phyloP scores from a whole-genome alignment of 1,284 basidiomycete genomes.

The Cryptococcus floricola region DNA sequence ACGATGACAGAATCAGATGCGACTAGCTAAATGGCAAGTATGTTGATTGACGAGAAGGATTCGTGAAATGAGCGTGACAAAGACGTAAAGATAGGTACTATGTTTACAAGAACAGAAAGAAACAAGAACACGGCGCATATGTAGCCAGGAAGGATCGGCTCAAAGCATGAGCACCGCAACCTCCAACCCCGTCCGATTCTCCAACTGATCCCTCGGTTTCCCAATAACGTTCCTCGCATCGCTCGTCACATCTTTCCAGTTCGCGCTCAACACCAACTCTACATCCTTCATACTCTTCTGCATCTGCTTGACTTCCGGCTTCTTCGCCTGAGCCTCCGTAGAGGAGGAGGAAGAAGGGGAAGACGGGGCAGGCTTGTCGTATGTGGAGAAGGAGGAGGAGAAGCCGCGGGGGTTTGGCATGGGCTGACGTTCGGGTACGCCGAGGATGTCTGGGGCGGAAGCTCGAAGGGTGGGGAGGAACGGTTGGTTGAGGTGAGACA shows the following conservation, averaged over 20 bases:
- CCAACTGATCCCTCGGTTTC: constrained; percentile 30
- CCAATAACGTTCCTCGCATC: constrained; percentile 25
- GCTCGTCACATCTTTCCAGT: constrained; percentile 25
- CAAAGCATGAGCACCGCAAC: constrained; percentile 26
- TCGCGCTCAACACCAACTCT: constrained; percentile 28
- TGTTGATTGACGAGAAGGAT: too few species aligned
- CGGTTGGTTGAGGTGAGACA: constrained; percentile 35
- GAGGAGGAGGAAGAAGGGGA: background rate
- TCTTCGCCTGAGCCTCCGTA: background rate
- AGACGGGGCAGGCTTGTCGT: constrained; percentile 1
- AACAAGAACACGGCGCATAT: too few species aligned
- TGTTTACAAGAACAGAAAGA: too few species aligned
- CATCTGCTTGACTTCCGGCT: constrained; percentile 6
- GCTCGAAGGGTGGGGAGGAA: constrained; percentile 27
- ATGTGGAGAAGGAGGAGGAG: constrained; percentile 11
- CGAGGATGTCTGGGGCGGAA: constrained; percentile 24
- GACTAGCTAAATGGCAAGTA: too few species aligned
- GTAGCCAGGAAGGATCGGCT: background rate
- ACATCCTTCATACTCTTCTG: constrained; percentile 25
- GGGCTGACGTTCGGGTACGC: constrained; percentile 16
- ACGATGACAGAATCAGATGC: too few species aligned
- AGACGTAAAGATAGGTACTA: too few species aligned
- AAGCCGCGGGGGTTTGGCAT: constrained; percentile 17
- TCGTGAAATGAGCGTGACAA: too few species aligned
- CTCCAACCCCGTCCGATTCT: constrained; percentile 33